phyloP scores from a whole-genome alignment of 306 rosid genomes.

The Castanea sativa region DNA sequence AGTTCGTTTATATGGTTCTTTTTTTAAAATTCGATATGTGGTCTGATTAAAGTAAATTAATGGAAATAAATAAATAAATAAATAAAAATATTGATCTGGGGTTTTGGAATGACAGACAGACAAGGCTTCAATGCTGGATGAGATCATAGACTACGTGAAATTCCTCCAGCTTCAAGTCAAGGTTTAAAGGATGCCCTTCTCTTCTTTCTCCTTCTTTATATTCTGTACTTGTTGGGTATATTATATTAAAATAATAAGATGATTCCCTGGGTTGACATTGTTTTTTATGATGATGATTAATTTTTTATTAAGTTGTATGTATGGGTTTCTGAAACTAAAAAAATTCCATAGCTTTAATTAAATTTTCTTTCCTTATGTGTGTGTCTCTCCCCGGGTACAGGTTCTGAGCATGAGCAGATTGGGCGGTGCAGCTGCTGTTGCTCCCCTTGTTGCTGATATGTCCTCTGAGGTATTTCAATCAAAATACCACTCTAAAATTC shows the following conservation, averaged over 20 bases:
- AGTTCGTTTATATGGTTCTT: not conserved
- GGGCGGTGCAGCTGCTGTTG: constrained; percentile 94
- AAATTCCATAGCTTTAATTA: not conserved
- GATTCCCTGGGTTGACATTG: constrained; percentile 35
- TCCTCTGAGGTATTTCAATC: constrained; percentile 60
- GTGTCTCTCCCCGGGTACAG: constrained; percentile 25
- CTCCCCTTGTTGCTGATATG: constrained; percentile 82
- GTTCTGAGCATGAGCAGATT: constrained; percentile 99
- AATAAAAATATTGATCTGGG: not conserved
- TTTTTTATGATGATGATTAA: not conserved
- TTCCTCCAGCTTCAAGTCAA: constrained; percentile 98
- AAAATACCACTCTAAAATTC: too few species aligned
- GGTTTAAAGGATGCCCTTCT: constrained; percentile 40
- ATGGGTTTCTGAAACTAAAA: not conserved
- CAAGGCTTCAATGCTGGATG: constrained; percentile 98
- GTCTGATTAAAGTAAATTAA: not conserved
- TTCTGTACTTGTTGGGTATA: not conserved
- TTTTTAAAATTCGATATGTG: not conserved
- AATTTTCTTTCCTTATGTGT: not conserved
- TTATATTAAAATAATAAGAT: not conserved
- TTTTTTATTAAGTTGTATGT: not conserved
- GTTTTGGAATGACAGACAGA: constrained; percentile 81
- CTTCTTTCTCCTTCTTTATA: not conserved
- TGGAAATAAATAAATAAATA: not conserved
- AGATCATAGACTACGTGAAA: constrained; percentile 96